Evolutionary conservation across 2,329 filamentous ascomycete species (phyloP).

Genomic region (Colletotrichum spaethianum): DNA sequence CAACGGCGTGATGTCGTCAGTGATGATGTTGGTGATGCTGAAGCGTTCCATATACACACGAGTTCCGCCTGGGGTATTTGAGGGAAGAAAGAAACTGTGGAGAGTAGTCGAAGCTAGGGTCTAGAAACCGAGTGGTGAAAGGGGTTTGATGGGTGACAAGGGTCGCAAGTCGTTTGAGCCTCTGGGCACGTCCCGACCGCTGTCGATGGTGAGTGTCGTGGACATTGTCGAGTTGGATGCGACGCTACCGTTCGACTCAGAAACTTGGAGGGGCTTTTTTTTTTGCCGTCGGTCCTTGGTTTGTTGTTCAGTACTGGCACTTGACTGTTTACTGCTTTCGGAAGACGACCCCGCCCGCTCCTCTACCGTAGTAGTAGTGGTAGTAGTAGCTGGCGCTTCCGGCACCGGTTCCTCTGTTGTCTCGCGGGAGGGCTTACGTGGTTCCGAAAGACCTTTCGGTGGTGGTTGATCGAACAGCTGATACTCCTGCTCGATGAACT

Average conservation of each 20-base stretch:
- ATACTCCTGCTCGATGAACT: conserved; percentile 81
- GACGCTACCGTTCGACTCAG: conserved; percentile 59
- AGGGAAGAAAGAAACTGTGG: conserved; percentile 42
- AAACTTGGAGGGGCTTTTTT: conserved; percentile 60
- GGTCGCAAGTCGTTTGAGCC: conserved; percentile 64
- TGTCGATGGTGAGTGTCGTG: conserved; percentile 62
- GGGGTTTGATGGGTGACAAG: conserved; percentile 76
- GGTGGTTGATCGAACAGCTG: conserved; percentile 70
- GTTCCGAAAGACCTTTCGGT: conserved; percentile 62
- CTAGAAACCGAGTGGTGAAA: conserved; percentile 74
- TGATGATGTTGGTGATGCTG: conserved; percentile 40
- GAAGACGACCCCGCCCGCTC: conserved; percentile 67
- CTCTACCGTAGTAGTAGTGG: conserved; percentile 41
- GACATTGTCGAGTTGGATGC: conserved; percentile 61
- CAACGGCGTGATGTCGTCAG: conserved; percentile 53
- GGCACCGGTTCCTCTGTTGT: conserved; percentile 33
- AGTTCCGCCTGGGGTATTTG: conserved; percentile 41
- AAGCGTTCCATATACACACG: conserved; percentile 32
- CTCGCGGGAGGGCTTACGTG: conserved; percentile 44
- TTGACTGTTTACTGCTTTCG: conserved; percentile 72
- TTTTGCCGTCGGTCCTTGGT: conserved; percentile 54
- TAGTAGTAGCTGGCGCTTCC: conserved; percentile 44
- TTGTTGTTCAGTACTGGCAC: conserved; percentile 46
- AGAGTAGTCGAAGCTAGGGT: conserved; percentile 20
- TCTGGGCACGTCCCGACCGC: conserved; percentile 54